Evolutionary conservation across 225 moss, liverwort and hornwort genomes (phyloP).

Genomic region (Bryum argenteum): DNA sequence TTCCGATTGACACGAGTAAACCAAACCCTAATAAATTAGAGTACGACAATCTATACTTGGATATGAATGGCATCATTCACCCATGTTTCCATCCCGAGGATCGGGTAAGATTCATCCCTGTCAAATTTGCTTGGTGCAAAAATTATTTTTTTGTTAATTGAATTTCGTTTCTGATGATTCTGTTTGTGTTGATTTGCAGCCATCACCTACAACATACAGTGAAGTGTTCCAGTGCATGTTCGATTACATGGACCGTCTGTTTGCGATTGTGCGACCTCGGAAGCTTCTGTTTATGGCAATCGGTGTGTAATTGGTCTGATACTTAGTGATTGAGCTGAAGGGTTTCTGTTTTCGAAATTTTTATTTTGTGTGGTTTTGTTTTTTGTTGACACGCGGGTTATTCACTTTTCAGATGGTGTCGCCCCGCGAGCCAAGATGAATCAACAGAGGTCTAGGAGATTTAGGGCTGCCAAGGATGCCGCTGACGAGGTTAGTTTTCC

Average conservation of each 20-base stretch:
- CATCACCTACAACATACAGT: conserved; percentile 82
- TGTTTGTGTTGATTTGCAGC: conserved; percentile 51
- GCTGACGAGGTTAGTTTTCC: conserved; percentile 71
- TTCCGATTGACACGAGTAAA: conserved; percentile 87
- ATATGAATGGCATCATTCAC: conserved; percentile 99
- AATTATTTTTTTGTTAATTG: neutral
- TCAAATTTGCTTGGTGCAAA: neutral
- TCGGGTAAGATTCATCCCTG: conserved; percentile 52
- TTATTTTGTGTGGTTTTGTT: neutral
- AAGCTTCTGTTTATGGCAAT: conserved; percentile 92
- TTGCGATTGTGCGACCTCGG: conserved; percentile 93
- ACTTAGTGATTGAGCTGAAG: neutral
- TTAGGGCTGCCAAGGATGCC: conserved; percentile 98
- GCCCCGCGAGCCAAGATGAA: conserved; percentile 99
- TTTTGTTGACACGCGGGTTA: neutral
- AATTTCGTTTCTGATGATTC: neutral
- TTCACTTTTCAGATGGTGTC: conserved; percentile 71
- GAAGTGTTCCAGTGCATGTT: conserved; percentile 94
- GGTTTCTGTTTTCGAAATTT: conserved; percentile 14
- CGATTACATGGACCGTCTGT: conserved; percentile 92
- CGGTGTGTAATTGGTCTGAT: conserved; percentile 67
- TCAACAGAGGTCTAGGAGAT: conserved; percentile 91
- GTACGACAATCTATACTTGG: conserved; percentile 95
- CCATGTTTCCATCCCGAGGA: conserved; percentile 99
- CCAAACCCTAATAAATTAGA: conserved; percentile 92